Percentiles rank a stretch among this genome's conserved stretches.
phyloP scores from a whole-genome alignment of 768 basidiomycete genomes.

The Naganishia vaughanmartiniae region DNA sequence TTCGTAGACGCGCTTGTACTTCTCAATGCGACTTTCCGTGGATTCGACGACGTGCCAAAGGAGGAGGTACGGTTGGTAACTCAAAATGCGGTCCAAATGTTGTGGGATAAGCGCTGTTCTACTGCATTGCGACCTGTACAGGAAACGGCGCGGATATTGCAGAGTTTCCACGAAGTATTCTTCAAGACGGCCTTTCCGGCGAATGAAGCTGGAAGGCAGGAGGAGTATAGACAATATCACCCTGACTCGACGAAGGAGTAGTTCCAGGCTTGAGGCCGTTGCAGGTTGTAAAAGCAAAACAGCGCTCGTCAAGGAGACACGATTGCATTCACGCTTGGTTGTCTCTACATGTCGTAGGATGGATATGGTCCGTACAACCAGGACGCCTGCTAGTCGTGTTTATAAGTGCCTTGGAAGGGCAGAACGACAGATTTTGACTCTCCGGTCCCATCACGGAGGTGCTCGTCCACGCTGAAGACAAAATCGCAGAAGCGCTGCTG shows the following conservation, averaged over 20 bases:
- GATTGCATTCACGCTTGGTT: neutral
- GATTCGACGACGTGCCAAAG: neutral
- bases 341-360: too few relatives aligned
- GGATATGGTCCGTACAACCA: too few relatives aligned
- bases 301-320: neutral
- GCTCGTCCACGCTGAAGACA: too few relatives aligned
- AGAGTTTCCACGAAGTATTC: neutral
- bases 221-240: neutral
- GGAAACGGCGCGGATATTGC: constrained; percentile 4
- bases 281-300: neutral
- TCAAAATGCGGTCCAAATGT: constrained; percentile 4
- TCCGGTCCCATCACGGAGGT: too few relatives aligned
- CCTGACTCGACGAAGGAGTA: neutral
- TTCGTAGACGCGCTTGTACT: constrained; percentile 11
- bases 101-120: constrained; percentile 7
- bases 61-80: constrained; percentile 8
- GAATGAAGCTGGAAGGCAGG: neutral
- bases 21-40: constrained; percentile 4
- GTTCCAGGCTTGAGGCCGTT: neutral
- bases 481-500: too few relatives aligned
- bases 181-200: neutral
- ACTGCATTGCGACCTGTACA: neutral
- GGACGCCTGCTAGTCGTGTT: too few relatives aligned
- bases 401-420: too few relatives aligned
- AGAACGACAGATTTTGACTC: too few relatives aligned